These are phyloP conservation scores for Phytopythium chamaehyphon DNA, from an alignment of 352 stramenopile genomes.

Conservation along the genomic window DNA sequence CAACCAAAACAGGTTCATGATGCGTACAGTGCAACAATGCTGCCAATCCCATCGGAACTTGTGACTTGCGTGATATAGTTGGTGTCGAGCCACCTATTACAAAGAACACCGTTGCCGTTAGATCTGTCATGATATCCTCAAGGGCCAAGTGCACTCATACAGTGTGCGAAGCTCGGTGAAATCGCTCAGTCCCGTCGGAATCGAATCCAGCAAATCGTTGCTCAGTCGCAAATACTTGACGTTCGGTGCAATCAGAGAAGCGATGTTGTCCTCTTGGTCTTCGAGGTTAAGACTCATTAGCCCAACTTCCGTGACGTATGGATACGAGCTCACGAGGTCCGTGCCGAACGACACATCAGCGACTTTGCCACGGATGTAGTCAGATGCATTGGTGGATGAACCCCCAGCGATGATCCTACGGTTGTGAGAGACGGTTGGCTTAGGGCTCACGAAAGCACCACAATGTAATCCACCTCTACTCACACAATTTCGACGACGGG, in stretches of 20 bases:
- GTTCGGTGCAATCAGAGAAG: background rate
- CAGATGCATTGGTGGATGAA: background rate
- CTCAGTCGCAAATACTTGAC: background rate
- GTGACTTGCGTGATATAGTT: conserved; percentile 1
- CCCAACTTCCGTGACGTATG: background rate
- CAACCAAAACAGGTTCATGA: background rate
- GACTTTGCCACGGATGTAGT: conserved; percentile 5
- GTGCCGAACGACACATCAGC: background rate
- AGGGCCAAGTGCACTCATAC: background rate
- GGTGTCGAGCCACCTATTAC: background rate
- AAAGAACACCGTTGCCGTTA: too few relatives aligned
- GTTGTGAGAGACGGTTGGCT: too few relatives aligned
- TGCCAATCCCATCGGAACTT: background rate
- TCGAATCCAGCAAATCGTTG: background rate
- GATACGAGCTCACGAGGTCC: conserved; percentile 1
- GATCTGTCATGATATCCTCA: too few relatives aligned
- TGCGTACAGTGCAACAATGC: background rate
- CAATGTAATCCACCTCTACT: background rate
- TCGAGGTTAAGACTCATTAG: conserved; percentile 2
- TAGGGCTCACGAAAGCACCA: too few relatives aligned
- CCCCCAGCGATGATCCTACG: background rate
- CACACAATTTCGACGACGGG: background rate
- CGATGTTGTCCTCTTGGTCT: background rate
- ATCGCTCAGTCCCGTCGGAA: background rate
- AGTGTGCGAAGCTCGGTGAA: background rate